Evolutionary conservation across 805 yeast species (phyloP), one percentile per base, ranked within the genome.

Genomic region (Kuraishia capsulata): DNA sequence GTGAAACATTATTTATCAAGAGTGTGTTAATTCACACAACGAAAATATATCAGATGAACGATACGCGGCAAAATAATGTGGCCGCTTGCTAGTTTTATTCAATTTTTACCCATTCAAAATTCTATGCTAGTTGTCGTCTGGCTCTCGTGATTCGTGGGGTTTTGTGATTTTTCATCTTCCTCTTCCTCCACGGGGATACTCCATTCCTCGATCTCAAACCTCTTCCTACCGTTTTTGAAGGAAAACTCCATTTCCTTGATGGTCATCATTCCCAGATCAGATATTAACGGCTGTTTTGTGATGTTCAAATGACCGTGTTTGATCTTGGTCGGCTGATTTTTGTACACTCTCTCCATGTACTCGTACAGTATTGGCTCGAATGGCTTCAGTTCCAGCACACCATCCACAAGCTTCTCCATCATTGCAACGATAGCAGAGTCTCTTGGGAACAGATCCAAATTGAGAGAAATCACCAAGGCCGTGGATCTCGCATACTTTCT

Each of bases 181-280:
- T 69, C 83, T 41, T 82, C 94, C 41, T 88, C 96, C 2, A 90
- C 95, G 0, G 98, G 97, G 37, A 92, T 92, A n/a, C 95, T 86
- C 95, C 96, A 92, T 51, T 80, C 86, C 47, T 85, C 90, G 38
- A 92, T 81, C 51, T 85, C 96, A 53, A 90, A 87, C 49, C 73
- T 78, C 56, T 78, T 76, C 44, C 83, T 72, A 11, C 96, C 90
- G 46, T 87, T 85, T 52, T 80, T 79, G 62, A 89, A 90, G 4
- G 95, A 87, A 56, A 74, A 81, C 58, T 89, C 97, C 42, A 83
- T 80, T 41, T 68, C 67, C 40, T 77, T 73, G 1, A 76, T 71
- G 45, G 76, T 74, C 96, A 88, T 89, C 48, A 76, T 67, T 1
- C 98, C 97, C 18, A 78, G 56, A 35, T 80, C 88, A 39, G 86